A percentile compares a stretch with the other conserved stretches of the same genome.
Evolutionary conservation across 768 basidiomycete species (phyloP).

Genomic region (Tricholoma sp.): DNA sequence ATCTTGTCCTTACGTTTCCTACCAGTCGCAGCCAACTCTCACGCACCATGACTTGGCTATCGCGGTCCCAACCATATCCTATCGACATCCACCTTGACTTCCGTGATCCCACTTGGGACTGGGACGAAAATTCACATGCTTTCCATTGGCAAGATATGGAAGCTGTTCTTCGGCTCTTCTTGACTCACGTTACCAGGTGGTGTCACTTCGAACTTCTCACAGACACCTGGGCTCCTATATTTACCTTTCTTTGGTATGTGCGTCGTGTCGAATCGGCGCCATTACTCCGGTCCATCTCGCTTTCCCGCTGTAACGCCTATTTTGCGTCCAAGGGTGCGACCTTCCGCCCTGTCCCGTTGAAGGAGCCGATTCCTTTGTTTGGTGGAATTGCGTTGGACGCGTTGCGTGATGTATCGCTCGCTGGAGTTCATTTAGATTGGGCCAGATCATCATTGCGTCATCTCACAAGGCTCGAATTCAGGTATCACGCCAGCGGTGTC

Average conservation of each 20-base stretch:
- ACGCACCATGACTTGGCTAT: constrained; percentile 33
- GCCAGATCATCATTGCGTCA: constrained; percentile 30
- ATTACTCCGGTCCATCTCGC: constrained; percentile 33
- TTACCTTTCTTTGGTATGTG: constrained; percentile 42
- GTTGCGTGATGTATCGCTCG: constrained; percentile 40
- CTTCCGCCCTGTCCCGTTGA: constrained; percentile 40
- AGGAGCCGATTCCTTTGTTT: constrained; percentile 39
- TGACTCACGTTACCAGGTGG: constrained; percentile 45
- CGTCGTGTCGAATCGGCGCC: constrained; percentile 28
- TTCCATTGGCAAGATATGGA: constrained; percentile 43
- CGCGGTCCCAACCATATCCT: constrained; percentile 40
- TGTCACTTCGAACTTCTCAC: constrained; percentile 43
- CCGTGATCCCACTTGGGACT: constrained; percentile 53
- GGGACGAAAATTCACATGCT: constrained; percentile 44
- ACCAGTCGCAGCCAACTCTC: constrained; percentile 30
- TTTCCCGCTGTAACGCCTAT: constrained; percentile 57
- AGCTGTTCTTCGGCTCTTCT: constrained; percentile 36
- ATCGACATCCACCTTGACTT: constrained; percentile 53
- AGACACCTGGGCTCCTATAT: constrained; percentile 58
- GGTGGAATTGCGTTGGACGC: constrained; percentile 28
- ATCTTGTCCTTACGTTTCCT: constrained; percentile 42
- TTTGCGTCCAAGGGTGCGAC: constrained; percentile 38
- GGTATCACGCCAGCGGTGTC: constrained; percentile 53
- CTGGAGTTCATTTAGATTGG: constrained; percentile 60
- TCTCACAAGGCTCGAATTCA: constrained; percentile 45